These are phyloP conservation scores for Babesia caballi DNA, from an alignment of 169 alveolate species.

Conservation along the genomic window DNA sequence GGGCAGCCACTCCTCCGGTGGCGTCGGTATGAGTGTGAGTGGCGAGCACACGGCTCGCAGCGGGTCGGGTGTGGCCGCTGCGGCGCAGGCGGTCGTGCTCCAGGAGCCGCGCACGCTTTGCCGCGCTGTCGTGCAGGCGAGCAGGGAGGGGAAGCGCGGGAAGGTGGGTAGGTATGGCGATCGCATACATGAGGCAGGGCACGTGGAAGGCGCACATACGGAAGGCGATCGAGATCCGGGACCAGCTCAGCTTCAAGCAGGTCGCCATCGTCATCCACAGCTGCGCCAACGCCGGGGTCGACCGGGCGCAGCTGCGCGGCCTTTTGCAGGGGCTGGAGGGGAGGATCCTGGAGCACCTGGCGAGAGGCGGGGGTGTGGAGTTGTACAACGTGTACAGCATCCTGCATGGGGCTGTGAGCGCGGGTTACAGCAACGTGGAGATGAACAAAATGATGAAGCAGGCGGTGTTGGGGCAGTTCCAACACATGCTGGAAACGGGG, in stretches of 20 bases:
- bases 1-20: too few species aligned
- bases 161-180: neutral
- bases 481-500: neutral
- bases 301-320: neutral
- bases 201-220: conserved; percentile 36
- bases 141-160: neutral
- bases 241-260: conserved; percentile 39
- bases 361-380: neutral
- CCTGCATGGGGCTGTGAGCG: conserved; percentile 10
- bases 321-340: conserved; percentile 26
- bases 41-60: neutral
- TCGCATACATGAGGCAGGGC: neutral
- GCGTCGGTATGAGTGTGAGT: neutral
- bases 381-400: conserved; percentile 55
- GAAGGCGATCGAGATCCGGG: conserved; percentile 35
- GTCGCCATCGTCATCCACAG: conserved; percentile 43
- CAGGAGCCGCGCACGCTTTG: conserved; percentile 28
- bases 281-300: conserved; percentile 33
- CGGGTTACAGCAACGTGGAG: conserved; percentile 8
- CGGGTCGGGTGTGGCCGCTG: neutral
- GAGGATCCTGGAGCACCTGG: neutral
- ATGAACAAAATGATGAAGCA: conserved; percentile 8
- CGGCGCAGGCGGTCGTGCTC: conserved; percentile 9
- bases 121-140: conserved; percentile 1
- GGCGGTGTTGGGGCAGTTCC: conserved; percentile 2